Evolutionary conservation across 805 yeast species (phyloP).

Genomic region (Metschnikowia noctiluminum): DNA sequence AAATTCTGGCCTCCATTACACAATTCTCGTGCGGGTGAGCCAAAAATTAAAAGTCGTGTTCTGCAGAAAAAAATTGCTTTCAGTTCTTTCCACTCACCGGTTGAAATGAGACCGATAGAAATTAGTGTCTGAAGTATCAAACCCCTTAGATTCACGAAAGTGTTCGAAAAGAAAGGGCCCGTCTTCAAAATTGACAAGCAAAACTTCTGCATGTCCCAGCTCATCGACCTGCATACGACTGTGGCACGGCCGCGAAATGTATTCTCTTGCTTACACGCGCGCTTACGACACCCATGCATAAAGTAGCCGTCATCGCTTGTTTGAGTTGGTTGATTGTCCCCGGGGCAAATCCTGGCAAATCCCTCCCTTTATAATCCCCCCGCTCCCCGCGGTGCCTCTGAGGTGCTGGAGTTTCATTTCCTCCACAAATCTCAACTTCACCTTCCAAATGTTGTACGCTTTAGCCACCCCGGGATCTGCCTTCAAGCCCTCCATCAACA

Average conservation of each 20-base stretch:
- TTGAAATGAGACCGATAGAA: no score
- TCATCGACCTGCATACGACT: not conserved
- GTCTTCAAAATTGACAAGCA: no score
- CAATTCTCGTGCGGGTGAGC: no score
- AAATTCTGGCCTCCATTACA: no score
- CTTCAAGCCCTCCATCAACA: slow-evolving; percentile 34
- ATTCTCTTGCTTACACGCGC: not conserved
- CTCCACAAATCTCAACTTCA: not conserved
- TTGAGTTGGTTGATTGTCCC: no score
- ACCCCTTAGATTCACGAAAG: no score
- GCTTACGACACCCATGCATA: not conserved
- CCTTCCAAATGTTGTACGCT: slow-evolving; percentile 23
- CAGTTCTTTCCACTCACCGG: no score
- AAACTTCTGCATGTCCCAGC: not conserved
- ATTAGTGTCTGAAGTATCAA: no score
- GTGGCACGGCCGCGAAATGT: not conserved
- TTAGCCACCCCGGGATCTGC: slow-evolving; percentile 37
- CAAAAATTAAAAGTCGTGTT: no score
- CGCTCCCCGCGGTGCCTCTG: not conserved
- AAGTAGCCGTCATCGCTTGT: not conserved
- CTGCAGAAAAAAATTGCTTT: no score
- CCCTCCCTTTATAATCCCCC: not conserved
- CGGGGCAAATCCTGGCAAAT: not conserved
- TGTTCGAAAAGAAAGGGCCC: no score
- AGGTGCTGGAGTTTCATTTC: no score